A percentile compares a stretch with the other conserved stretches of the same genome.
Evolutionary conservation across 345 rosid species (phyloP).

Genomic region (Iberis pinnata): DNA sequence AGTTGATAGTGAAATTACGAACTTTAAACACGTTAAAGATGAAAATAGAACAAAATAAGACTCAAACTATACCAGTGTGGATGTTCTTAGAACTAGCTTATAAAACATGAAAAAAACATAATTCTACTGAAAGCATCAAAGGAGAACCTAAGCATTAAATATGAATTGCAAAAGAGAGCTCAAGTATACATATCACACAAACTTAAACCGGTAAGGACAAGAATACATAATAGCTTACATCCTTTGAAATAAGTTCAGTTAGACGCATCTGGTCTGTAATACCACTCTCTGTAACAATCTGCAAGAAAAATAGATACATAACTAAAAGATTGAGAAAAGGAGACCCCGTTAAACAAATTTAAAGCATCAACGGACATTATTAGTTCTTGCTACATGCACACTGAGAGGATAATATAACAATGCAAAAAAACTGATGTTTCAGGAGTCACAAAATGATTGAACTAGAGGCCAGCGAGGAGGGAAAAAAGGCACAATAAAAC

Average conservation of each 20-base stretch:
- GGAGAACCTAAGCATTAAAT: conserved; percentile 14
- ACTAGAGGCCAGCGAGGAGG: background rate
- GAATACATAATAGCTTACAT: conserved; percentile 45
- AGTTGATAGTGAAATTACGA: conserved; percentile 11
- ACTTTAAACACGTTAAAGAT: conserved; percentile 4
- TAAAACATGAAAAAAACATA: background rate
- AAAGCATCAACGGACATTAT: conserved; percentile 1
- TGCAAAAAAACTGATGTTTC: no score
- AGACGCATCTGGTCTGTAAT: conserved; percentile 87
- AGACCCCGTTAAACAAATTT: conserved; percentile 28
- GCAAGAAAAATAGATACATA: conserved; percentile 15
- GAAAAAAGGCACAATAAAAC: conserved; percentile 6
- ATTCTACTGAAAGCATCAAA: conserved; percentile 2
- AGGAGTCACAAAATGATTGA: no score
- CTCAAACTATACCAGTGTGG: background rate
- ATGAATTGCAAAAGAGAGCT: background rate
- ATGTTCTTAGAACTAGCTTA: conserved; percentile 11
- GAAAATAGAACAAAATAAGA: background rate
- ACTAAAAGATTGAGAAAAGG: conserved; percentile 45
- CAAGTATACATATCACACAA: conserved; percentile 3
- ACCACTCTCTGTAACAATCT: conserved; percentile 75
- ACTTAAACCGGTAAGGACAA: background rate
- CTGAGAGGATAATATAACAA: conserved; percentile 7
- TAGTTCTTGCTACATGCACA: background rate
- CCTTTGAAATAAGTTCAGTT: conserved; percentile 66